phyloP scores from a whole-genome alignment of 1,139 yeast species.

The Pichia sp. region DNA sequence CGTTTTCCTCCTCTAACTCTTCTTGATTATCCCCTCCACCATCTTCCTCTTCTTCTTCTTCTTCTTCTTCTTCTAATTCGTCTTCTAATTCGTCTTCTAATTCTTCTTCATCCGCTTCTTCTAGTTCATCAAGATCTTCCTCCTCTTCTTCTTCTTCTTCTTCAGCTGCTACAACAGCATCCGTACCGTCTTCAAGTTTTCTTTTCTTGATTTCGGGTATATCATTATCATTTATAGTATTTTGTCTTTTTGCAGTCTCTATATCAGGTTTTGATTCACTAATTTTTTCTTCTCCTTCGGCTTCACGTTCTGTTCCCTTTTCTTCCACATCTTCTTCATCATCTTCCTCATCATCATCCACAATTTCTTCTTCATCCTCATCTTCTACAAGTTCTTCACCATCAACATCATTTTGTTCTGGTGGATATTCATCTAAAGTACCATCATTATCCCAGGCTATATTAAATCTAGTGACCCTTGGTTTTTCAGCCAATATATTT shows the following conservation, averaged over 20 bases:
- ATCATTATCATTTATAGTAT: constrained; percentile 20
- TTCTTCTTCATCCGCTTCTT: constrained; percentile 34
- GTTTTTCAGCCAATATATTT: constrained; percentile 93
- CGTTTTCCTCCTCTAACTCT: constrained; percentile 10
- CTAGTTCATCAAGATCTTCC: constrained; percentile 23
- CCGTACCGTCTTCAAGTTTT: constrained; percentile 28
- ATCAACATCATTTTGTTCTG: constrained; percentile 52
- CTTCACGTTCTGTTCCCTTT: constrained; percentile 3
- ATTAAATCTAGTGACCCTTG: constrained; percentile 92
- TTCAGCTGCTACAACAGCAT: constrained; percentile 15
- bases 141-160: constrained; percentile 6
- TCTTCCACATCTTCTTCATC: constrained; percentile 18
- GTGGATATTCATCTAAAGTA: constrained; percentile 63
- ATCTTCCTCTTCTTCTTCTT: constrained; percentile 14
- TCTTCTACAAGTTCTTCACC: constrained; percentile 28
- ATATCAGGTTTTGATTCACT: constrained; percentile 7
- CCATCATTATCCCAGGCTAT: constrained; percentile 85
- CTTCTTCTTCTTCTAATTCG: constrained; percentile 10
- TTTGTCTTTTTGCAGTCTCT: constrained; percentile 20
- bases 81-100: constrained; percentile 33
- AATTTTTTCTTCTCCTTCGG: constrained; percentile 8
- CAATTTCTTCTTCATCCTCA: constrained; percentile 32
- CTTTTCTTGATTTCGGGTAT: constrained; percentile 19
- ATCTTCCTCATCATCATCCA: constrained; percentile 33
- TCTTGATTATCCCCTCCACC: constrained; percentile 7